Conservation (phyloP, 129 eudicot species). For the Pittosporum tobira region DNA sequence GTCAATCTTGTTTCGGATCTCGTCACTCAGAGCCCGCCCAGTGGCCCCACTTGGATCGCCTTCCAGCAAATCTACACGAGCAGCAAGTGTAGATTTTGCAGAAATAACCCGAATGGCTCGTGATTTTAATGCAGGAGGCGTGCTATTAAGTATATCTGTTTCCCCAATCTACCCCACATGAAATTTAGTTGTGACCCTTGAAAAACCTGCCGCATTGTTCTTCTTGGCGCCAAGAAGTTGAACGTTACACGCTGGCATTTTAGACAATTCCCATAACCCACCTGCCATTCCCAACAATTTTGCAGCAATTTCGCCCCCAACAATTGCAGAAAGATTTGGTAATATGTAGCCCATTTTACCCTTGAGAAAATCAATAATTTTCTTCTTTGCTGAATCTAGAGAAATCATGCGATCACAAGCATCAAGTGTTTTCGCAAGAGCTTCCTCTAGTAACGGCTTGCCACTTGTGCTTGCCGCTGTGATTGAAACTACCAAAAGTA, state of each 20-base stretch:
- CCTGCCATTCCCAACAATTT: conserved; percentile 92
- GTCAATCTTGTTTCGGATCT: conserved; percentile 83
- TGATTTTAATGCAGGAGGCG: conserved; percentile 84
- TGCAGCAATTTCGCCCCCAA: conserved; percentile 93
- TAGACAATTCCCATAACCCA: conserved; percentile 55
- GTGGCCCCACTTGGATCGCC: conserved; percentile 81
- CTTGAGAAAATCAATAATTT: conserved; percentile 85
- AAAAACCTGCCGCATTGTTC: conserved; percentile 82
- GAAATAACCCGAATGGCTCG: conserved; percentile 81
- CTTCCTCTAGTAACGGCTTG: conserved; percentile 74
- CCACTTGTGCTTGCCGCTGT: conserved; percentile 92
- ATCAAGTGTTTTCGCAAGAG: conserved; percentile 62
- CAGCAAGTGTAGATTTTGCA: conserved; percentile 80
- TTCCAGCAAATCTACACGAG: conserved; percentile 82
- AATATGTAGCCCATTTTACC: conserved; percentile 85
- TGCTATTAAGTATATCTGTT: conserved; percentile 80
- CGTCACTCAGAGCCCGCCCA: conserved; percentile 72
- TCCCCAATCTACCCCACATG: conserved; percentile 88
- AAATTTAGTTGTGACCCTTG: conserved; percentile 78
- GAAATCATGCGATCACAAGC: conserved; percentile 89
- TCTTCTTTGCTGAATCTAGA: conserved; percentile 70
- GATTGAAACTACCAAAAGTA: conserved; percentile 71
- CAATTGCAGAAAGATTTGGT: conserved; percentile 79
- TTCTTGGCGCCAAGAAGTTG: conserved; percentile 76
- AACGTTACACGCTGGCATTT: conserved; percentile 94